Evolutionary conservation across 139 green algal species (phyloP).

Genomic region (Closterium sp.): DNA sequence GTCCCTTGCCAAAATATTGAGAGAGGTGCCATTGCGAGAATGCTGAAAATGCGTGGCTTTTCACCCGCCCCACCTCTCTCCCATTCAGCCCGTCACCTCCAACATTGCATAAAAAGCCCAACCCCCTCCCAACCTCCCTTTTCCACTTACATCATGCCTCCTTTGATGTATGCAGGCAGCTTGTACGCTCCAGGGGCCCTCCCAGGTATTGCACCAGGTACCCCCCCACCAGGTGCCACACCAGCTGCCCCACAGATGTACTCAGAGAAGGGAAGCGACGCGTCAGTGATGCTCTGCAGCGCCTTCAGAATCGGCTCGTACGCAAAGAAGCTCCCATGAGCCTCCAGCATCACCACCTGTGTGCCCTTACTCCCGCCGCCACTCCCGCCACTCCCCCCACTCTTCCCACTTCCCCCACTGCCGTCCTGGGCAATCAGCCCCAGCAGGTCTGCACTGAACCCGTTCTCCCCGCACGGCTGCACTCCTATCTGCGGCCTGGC

Average conservation of each 20-base stretch:
- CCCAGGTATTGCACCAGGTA: background rate
- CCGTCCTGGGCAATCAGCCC: background rate
- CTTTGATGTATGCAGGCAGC: background rate
- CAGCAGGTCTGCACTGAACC: conserved; percentile 18
- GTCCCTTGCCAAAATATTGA: no score
- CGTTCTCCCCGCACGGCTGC: background rate
- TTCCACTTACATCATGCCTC: background rate
- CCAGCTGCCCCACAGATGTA: conserved; percentile 18
- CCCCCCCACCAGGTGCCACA: background rate
- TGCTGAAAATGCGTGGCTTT: no score
- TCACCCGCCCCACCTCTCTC: no score
- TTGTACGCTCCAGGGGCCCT: background rate
- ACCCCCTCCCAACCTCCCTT: background rate
- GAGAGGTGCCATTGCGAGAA: no score
- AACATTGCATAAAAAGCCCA: background rate
- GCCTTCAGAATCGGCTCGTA: conserved; percentile 73
- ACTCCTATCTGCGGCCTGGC: conserved; percentile 11
- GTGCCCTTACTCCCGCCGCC: conserved; percentile 30
- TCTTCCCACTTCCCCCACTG: background rate
- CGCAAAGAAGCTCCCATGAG: conserved; percentile 68
- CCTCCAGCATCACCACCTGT: conserved; percentile 57
- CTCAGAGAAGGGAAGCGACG: conserved; percentile 30
- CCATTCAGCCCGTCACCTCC: background rate
- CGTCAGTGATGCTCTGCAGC: conserved; percentile 56
- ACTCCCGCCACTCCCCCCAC: conserved; percentile 34